Conservation (phyloP, 2,329 filamentous ascomycete species). For the Neonectria magnoliae region DNA sequence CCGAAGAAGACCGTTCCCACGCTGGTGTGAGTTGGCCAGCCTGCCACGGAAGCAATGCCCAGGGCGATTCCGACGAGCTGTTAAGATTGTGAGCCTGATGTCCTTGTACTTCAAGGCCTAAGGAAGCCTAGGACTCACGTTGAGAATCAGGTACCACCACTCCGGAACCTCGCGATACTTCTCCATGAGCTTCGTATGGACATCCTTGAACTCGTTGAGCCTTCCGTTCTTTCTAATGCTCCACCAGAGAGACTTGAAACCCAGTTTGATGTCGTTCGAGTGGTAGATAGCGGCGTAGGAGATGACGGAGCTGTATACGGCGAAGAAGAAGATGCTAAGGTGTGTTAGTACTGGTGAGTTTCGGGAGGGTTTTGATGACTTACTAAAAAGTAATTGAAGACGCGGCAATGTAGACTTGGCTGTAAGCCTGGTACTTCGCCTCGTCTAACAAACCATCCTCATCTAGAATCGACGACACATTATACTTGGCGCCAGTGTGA, state of each 20-base stretch:
- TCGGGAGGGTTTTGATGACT: neutral
- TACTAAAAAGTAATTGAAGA: slow-evolving; percentile 36
- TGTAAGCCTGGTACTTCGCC: slow-evolving; percentile 49
- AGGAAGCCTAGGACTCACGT: slow-evolving; percentile 13
- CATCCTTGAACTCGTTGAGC: slow-evolving; percentile 48
- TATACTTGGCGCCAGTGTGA: slow-evolving; percentile 54
- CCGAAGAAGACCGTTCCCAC: slow-evolving; percentile 56
- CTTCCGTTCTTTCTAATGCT: slow-evolving; percentile 29
- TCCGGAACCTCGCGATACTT: slow-evolving; percentile 58
- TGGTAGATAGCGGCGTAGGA: slow-evolving; percentile 50
- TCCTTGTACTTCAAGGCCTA: neutral
- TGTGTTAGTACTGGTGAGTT: neutral
- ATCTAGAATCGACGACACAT: slow-evolving; percentile 56
- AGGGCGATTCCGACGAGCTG: slow-evolving; percentile 45
- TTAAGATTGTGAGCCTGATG: neutral
- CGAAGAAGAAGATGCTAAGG: slow-evolving; percentile 34
- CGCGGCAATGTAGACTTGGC: slow-evolving; percentile 45
- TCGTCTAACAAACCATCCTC: slow-evolving; percentile 45
- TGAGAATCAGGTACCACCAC: slow-evolving; percentile 53
- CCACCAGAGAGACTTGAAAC: slow-evolving; percentile 37
- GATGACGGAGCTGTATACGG: slow-evolving; percentile 46
- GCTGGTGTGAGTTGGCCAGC: slow-evolving; percentile 55
- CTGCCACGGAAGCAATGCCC: slow-evolving; percentile 49
- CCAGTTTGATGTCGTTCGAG: slow-evolving; percentile 47
- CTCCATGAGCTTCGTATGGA: slow-evolving; percentile 55